Evolutionary conservation across 441 rosid genomes (phyloP).

Genomic region (Kokia cookei): DNA sequence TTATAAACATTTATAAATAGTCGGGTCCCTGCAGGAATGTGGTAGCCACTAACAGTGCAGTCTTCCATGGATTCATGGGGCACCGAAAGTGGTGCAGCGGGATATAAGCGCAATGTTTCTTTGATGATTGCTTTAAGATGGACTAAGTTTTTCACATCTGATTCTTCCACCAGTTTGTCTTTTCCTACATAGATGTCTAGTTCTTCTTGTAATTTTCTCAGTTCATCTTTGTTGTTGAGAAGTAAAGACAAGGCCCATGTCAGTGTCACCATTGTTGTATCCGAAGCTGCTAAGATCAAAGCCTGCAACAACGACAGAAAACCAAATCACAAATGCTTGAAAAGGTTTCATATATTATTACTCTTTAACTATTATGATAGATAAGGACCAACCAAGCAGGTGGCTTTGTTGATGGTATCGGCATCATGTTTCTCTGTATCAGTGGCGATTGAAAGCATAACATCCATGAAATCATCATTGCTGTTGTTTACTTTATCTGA

Average conservation of each 20-base stretch:
- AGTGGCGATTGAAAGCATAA: constrained; percentile 13
- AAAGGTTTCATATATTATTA: not conserved
- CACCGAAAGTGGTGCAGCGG: not conserved
- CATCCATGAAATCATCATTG: constrained; percentile 28
- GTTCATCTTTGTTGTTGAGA: constrained; percentile 14
- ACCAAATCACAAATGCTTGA: not conserved
- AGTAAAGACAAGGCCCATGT: constrained; percentile 25
- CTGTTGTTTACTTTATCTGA: not conserved
- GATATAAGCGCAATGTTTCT: constrained; percentile 27
- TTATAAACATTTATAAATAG: constrained; percentile 11
- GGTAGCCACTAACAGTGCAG: constrained; percentile 19
- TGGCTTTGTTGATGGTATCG: constrained; percentile 23
- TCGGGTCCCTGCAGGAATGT: constrained; percentile 16
- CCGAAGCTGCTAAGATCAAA: constrained; percentile 7
- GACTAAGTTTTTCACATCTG: constrained; percentile 10
- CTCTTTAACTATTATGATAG: not conserved
- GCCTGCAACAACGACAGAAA: not conserved
- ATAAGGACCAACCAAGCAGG: not conserved
- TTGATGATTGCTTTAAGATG: constrained; percentile 6
- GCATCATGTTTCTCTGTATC: constrained; percentile 12
- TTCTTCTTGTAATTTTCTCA: constrained; percentile 19
- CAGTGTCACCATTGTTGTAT: constrained; percentile 16
- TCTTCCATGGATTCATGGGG: constrained; percentile 13
- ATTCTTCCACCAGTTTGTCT: constrained; percentile 14
- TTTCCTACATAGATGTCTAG: constrained; percentile 17